A percentile compares a stretch with the other conserved stretches of the same genome.
These are phyloP conservation scores for Monascus purpureus DNA, from an alignment of 495 filamentous ascomycete species.

Conservation along the genomic window DNA sequence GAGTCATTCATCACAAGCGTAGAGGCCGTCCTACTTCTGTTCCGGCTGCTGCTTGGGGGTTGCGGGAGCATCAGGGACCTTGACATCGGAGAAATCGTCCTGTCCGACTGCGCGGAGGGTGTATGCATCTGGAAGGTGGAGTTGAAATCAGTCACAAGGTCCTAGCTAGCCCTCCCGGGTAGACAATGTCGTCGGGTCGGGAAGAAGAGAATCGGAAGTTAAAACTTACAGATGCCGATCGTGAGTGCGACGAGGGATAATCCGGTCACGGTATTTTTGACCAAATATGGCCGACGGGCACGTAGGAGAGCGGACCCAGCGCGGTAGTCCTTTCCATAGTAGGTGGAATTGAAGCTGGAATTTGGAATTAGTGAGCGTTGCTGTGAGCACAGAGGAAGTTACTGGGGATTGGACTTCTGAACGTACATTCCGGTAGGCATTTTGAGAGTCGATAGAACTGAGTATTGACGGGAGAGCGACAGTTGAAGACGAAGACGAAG, in stretches of 20 bases:
- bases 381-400: background rate
- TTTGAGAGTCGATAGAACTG: no score
- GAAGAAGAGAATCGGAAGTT: background rate
- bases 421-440: constrained; percentile 36
- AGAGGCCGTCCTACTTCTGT: no score
- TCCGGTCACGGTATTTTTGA: constrained; percentile 76
- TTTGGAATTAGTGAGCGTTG: background rate
- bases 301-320: constrained; percentile 76
- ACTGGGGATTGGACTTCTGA: no score
- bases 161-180: no score
- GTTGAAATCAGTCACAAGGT: background rate
- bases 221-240: constrained; percentile 57
- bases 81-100: constrained; percentile 96
- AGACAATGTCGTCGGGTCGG: no score
- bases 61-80: constrained; percentile 56
- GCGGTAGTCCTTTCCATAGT: constrained; percentile 76
- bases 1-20: no score
- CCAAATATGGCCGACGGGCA: constrained; percentile 77
- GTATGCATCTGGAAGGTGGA: constrained; percentile 49
- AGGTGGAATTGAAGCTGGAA: constrained; percentile 63
- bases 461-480: background rate
- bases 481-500: no score
- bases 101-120: constrained; percentile 84
- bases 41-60: constrained; percentile 22
- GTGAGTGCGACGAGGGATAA: constrained; percentile 52